These are phyloP conservation scores for Dictyostelium discoideum DNA, from an alignment of 78 protist genomes.

Conservation along the genomic window dicty_2.7 NC_007088.5:3098001-3098500, in stretches of 20 bases:
- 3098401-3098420: too few species aligned
- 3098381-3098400: too few species aligned
- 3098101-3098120: not conserved
- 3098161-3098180: not conserved
- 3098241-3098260: too few species aligned
- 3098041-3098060: constrained; percentile 14
- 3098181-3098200: not conserved
- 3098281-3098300: too few species aligned
- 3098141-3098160: not conserved
- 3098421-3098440: not conserved
- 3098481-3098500: not conserved
- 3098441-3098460: not conserved
- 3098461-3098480: not conserved
- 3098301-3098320: too few species aligned
- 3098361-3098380: too few species aligned
- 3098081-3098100: constrained; percentile 29
- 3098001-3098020: constrained; percentile 12
- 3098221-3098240: not conserved
- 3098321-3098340: too few species aligned
- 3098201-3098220: too few species aligned
- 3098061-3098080: constrained; percentile 6
- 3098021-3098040: not conserved
- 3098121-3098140: not conserved
- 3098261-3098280: too few species aligned
- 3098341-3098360: too few species aligned